Evolutionary conservation across 441 rosid genomes (phyloP).

Genomic region (Adansonia rubrostipa): DNA sequence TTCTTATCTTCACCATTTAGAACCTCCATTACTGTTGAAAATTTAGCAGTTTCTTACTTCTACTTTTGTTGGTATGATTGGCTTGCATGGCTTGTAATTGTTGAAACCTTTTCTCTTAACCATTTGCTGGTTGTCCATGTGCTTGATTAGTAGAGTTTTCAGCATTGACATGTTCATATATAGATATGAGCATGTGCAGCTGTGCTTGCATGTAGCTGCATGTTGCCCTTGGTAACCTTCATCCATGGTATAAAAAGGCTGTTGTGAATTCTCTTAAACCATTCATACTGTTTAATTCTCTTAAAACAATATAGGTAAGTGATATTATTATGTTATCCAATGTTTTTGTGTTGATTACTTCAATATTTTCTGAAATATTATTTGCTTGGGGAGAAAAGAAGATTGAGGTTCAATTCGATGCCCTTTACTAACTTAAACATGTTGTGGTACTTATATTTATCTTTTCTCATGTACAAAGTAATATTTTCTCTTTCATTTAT

Average conservation of each 20-base stretch:
- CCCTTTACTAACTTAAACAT: too few relatives aligned
- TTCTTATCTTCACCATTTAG: slow-evolving; percentile 4
- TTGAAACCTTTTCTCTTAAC: neutral
- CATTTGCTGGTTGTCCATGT: neutral
- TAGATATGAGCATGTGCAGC: neutral
- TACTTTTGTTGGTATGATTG: neutral
- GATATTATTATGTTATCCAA: too few relatives aligned
- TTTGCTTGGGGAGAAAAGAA: too few relatives aligned
- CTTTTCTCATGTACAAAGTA: too few relatives aligned
- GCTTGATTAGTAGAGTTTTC: slow-evolving; percentile 2
- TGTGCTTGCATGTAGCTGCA: neutral
- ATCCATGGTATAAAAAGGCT: neutral
- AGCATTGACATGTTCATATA: neutral
- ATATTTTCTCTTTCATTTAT: too few relatives aligned
- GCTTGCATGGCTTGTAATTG: slow-evolving; percentile 33
- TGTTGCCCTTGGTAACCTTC: slow-evolving; percentile 8
- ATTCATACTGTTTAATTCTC: neutral
- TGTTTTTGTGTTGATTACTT: too few relatives aligned
- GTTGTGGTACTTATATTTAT: too few relatives aligned
- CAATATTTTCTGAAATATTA: too few relatives aligned
- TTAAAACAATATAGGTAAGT: too few relatives aligned
- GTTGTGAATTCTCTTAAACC: neutral
- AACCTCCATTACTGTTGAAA: slow-evolving; percentile 11
- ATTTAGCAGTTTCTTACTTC: neutral
- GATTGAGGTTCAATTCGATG: too few relatives aligned